Evolutionary conservation across 192 early-diverging fungal species (phyloP).

Genomic region (Entomortierella parvispora): DNA sequence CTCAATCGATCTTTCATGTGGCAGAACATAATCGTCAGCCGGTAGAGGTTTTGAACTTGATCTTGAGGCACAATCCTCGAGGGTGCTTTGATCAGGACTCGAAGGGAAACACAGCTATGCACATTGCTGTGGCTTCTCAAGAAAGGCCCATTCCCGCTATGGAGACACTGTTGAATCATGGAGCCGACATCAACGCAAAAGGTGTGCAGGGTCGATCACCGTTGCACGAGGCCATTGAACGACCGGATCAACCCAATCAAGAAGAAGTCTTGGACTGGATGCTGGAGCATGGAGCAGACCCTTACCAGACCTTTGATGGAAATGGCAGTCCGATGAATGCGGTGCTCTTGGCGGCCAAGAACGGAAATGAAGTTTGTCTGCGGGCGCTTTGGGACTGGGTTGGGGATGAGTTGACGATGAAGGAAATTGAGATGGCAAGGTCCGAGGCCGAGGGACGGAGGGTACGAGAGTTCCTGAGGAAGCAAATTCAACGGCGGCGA

Average conservation of each 20-base stretch:
- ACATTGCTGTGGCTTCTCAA: constrained; percentile 41
- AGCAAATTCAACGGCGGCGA: constrained; percentile 43
- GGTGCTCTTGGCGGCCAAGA: constrained; percentile 33
- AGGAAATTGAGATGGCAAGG: constrained; percentile 47
- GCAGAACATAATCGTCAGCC: constrained; percentile 45
- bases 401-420: constrained; percentile 47
- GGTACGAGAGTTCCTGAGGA: constrained; percentile 45
- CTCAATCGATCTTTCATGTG: constrained; percentile 50
- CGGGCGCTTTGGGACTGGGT: constrained; percentile 49
- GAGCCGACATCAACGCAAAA: constrained; percentile 48
- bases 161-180: constrained; percentile 34
- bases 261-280: constrained; percentile 54
- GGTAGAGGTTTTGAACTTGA: constrained; percentile 37
- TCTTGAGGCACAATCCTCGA: constrained; percentile 23
- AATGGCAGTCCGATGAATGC: constrained; percentile 30
- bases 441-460: constrained; percentile 41
- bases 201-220: constrained; percentile 42
- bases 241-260: constrained; percentile 49
- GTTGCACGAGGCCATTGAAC: constrained; percentile 51
- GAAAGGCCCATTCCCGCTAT: constrained; percentile 30
- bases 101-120: constrained; percentile 41
- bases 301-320: constrained; percentile 46
- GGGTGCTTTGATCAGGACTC: constrained; percentile 34
- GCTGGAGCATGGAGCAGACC: constrained; percentile 59
- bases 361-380: constrained; percentile 34